phyloP scores from a whole-genome alignment of 257 asterid species.

The Solanum sparsipilum region DNA sequence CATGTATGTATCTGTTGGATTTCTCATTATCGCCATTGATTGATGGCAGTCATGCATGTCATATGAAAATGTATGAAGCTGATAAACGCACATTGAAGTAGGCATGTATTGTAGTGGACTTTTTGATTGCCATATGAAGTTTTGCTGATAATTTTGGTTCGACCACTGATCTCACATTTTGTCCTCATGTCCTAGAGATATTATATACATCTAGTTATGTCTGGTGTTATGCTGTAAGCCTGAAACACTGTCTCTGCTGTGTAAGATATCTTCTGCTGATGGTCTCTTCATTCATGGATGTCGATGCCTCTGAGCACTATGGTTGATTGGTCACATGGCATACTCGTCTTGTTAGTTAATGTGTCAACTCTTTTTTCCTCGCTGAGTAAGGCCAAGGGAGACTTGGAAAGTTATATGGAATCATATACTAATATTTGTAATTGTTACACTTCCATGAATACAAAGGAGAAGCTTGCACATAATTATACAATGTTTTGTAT shows the following conservation, averaged over 20 bases:
- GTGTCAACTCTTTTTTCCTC: not conserved
- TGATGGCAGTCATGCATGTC: conserved; percentile 12
- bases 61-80: not conserved
- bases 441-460: not conserved
- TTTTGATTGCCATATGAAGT: not conserved
- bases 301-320: not conserved
- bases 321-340: not conserved
- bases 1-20: conserved; percentile 76
- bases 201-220: not conserved
- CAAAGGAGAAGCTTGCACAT: not conserved
- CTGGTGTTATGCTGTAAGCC: not conserved
- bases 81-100: not conserved
- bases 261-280: not conserved
- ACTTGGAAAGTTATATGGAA: not conserved
- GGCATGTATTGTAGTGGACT: not conserved
- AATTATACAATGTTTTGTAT: not conserved
- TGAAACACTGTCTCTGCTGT: not conserved
- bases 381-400: not conserved
- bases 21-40: conserved; percentile 84
- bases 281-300: not conserved
- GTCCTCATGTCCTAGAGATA: not conserved
- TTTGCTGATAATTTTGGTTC: not conserved
- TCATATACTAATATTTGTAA: not conserved
- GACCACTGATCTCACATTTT: not conserved
- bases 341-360: not conserved